phyloP scores from a whole-genome alignment of 768 basidiomycete species.

The Kwoniella pini region DNA sequence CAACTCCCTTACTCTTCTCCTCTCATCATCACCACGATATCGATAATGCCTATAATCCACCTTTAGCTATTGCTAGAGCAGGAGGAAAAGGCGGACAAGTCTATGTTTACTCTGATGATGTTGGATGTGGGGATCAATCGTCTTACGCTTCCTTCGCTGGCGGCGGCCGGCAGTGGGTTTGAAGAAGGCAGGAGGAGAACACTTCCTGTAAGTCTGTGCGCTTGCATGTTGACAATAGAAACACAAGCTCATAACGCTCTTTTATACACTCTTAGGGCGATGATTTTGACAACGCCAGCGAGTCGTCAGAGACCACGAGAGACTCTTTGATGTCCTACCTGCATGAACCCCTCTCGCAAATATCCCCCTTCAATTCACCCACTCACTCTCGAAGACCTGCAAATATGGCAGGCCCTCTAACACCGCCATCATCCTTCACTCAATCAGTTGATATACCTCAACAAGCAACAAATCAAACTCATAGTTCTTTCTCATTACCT shows the following conservation, averaged over 20 bases:
- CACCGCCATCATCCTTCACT: slow-evolving; percentile 29
- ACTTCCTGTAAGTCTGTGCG: slow-evolving; percentile 33
- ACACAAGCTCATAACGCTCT: background rate
- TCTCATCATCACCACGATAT: slow-evolving; percentile 30
- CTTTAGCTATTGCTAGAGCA: slow-evolving; percentile 47
- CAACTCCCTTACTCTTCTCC: slow-evolving; percentile 21
- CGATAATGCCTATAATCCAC: slow-evolving; percentile 29
- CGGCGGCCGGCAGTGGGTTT: slow-evolving; percentile 55
- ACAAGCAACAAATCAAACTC: background rate
- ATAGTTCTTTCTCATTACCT: slow-evolving; percentile 24
- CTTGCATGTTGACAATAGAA: background rate
- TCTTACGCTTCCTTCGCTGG: slow-evolving; percentile 42
- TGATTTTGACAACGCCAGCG: slow-evolving; percentile 32
- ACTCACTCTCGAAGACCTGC: background rate
- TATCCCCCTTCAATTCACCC: slow-evolving; percentile 9
- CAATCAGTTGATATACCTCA: slow-evolving; percentile 20
- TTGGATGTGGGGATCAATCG: background rate
- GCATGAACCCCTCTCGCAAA: slow-evolving; percentile 34
- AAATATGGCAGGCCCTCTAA: slow-evolving; percentile 5
- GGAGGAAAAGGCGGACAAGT: slow-evolving; percentile 48
- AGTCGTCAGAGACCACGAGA: slow-evolving; percentile 53
- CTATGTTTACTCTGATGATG: slow-evolving; percentile 44
- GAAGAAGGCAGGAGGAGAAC: slow-evolving; percentile 54
- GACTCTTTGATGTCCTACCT: slow-evolving; percentile 54
- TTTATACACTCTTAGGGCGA: background rate